Evolutionary conservation across 192 early-diverging fungal genomes (phyloP).

Genomic region (Backusella tarrabulga): DNA sequence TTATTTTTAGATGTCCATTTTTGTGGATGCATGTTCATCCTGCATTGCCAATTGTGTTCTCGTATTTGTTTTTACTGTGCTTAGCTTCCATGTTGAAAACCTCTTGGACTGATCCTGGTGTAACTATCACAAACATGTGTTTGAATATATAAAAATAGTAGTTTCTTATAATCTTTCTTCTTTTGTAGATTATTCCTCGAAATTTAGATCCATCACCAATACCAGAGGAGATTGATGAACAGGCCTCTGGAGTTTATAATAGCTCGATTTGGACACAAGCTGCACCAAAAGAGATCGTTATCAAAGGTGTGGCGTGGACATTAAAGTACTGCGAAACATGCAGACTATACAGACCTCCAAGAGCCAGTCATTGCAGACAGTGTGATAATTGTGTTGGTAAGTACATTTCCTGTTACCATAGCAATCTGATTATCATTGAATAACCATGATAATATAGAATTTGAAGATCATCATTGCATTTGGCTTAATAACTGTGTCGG

Average conservation of each 20-base stretch:
- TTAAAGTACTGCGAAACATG: slow-evolving; percentile 93
- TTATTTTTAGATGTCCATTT: slow-evolving; percentile 55
- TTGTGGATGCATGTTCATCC: slow-evolving; percentile 60
- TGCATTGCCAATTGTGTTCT: slow-evolving; percentile 66
- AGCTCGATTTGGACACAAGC: slow-evolving; percentile 1
- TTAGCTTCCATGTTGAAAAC: slow-evolving; percentile 70
- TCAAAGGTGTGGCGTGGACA: slow-evolving; percentile 60
- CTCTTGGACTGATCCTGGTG: slow-evolving; percentile 75
- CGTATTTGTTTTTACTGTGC: slow-evolving; percentile 60
- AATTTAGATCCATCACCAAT: slow-evolving; percentile 62
- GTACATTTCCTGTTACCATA: neutral
- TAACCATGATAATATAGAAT: slow-evolving; percentile 43
- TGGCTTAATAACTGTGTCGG: slow-evolving; percentile 96
- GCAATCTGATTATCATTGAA: neutral
- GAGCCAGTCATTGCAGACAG: slow-evolving; percentile 84
- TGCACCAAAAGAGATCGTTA: slow-evolving; percentile 54
- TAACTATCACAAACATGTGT: slow-evolving; percentile 18
- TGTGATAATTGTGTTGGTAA: slow-evolving; percentile 90
- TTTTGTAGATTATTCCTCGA: slow-evolving; percentile 61
- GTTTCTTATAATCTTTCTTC: neutral
- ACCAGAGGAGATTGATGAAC: neutral
- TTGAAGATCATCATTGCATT: slow-evolving; percentile 88
- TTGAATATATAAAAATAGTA: neutral
- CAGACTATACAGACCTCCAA: slow-evolving; percentile 81
- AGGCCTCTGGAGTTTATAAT: neutral